Evolutionary conservation across 306 rosid genomes (phyloP).

Genomic region (Macrotyloma uniflorum): DNA sequence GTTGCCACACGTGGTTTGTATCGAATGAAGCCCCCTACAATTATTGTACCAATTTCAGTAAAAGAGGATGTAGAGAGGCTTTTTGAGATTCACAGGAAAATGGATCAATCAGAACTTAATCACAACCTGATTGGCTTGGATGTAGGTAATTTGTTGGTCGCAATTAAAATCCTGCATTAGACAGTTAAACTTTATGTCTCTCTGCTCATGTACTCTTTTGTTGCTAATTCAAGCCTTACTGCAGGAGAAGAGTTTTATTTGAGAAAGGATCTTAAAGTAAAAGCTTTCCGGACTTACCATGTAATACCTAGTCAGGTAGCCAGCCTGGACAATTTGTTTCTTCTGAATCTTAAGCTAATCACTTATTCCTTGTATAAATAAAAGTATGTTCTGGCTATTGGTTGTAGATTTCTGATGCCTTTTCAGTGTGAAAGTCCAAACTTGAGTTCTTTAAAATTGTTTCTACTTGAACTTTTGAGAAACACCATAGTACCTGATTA

Average conservation of each 20-base stretch:
- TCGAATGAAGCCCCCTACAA: constrained; percentile 86
- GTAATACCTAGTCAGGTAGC: constrained; percentile 87
- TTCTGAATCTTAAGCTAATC: constrained; percentile 16
- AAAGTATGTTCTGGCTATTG: constrained; percentile 20
- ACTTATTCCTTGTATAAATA: neutral
- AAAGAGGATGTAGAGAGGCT: constrained; percentile 81
- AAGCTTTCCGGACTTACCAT: constrained; percentile 88
- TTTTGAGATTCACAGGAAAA: constrained; percentile 78
- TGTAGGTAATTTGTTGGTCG: constrained; percentile 64
- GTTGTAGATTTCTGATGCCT: neutral
- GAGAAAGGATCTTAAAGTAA: constrained; percentile 81
- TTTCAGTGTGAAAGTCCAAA: neutral
- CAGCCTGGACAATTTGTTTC: neutral
- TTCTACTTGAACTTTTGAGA: neutral
- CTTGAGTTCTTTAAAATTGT: constrained; percentile 20
- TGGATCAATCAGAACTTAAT: constrained; percentile 88
- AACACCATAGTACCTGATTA: neutral
- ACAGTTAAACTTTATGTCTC: constrained; percentile 6
- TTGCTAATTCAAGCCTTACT: constrained; percentile 23
- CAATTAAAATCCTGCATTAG: constrained; percentile 30
- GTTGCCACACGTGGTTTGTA: constrained; percentile 92
- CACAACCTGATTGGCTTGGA: constrained; percentile 83
- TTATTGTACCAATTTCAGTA: constrained; percentile 72
- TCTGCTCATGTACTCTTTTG: neutral
- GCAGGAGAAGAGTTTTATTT: constrained; percentile 80